These are phyloP conservation scores for Russula olivacea DNA, from an alignment of 768 basidiomycete species.

Conservation along the genomic window DNA sequence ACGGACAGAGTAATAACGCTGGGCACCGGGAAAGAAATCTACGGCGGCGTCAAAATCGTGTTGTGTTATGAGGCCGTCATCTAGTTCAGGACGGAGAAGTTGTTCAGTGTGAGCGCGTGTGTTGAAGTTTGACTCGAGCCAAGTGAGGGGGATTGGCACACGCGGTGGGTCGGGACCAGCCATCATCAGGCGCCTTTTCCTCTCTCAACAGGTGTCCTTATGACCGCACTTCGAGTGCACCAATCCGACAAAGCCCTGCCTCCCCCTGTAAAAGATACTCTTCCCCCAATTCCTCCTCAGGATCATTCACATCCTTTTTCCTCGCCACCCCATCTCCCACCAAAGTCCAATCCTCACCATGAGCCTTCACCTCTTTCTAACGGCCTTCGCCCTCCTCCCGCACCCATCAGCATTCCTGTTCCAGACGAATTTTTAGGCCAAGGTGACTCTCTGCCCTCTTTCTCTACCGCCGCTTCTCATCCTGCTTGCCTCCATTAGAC, in stretches of 20 bases:
- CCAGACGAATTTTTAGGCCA: slow-evolving; percentile 14
- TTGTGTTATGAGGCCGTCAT: slow-evolving; percentile 43
- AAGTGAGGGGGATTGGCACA: slow-evolving; percentile 33
- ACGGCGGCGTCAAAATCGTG: slow-evolving; percentile 54
- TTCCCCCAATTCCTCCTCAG: slow-evolving; percentile 26
- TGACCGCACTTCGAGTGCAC: slow-evolving; percentile 15
- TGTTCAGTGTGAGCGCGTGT: slow-evolving; percentile 38
- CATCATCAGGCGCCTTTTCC: neutral
- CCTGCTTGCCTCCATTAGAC: slow-evolving; percentile 12
- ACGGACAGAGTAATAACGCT: slow-evolving; percentile 41
- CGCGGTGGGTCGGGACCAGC: neutral
- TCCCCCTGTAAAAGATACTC: slow-evolving; percentile 28
- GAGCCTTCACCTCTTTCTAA: slow-evolving; percentile 3
- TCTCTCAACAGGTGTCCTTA: slow-evolving; percentile 10
- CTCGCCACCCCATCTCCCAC: slow-evolving; percentile 5
- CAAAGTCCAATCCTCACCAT: slow-evolving; percentile 25
- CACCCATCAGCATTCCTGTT: slow-evolving; percentile 15
- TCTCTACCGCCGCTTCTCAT: neutral
- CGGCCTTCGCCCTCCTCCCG: slow-evolving; percentile 20
- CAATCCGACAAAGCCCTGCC: slow-evolving; percentile 30
- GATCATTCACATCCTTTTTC: neutral
- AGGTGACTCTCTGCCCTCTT: neutral
- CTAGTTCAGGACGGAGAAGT: slow-evolving; percentile 49
- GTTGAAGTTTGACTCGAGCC: slow-evolving; percentile 43
- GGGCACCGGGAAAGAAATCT: slow-evolving; percentile 46